phyloP scores from a whole-genome alignment of 1,139 yeast species.

The Yamadazyma sp. region DNA sequence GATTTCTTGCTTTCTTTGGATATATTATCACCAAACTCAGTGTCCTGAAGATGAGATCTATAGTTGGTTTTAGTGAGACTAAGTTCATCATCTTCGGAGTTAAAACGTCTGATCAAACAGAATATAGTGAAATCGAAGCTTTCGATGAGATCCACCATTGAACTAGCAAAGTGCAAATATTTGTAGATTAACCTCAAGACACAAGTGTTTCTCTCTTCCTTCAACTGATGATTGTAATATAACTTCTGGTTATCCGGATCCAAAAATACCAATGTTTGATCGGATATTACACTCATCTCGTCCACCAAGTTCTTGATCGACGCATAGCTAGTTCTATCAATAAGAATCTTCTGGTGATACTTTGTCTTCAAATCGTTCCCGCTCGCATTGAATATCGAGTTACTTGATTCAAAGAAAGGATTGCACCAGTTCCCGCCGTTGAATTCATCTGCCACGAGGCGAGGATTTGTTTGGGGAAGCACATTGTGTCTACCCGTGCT shows the following conservation, averaged over 20 bases:
- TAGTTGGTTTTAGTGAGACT: constrained; percentile 11
- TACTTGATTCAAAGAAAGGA: constrained; percentile 53
- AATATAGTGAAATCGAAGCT: constrained; percentile 65
- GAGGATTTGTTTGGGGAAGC: constrained; percentile 67
- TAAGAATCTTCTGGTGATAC: constrained; percentile 45
- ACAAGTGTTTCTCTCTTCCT: constrained; percentile 53
- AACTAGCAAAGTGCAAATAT: constrained; percentile 48
- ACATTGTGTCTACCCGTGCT: constrained; percentile 39
- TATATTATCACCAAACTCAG: constrained; percentile 1
- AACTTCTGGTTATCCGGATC: constrained; percentile 34
- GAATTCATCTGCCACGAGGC: constrained; percentile 61
- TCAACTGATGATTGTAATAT: constrained; percentile 34
- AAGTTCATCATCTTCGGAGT: constrained; percentile 23
- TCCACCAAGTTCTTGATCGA: constrained; percentile 33
- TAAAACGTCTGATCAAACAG: constrained; percentile 34
- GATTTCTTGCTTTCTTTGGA: constrained; percentile 1
- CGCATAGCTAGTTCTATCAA: constrained; percentile 50
- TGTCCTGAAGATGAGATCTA: constrained; percentile 1
- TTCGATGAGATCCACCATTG: constrained; percentile 54
- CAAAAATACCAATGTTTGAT: constrained; percentile 42
- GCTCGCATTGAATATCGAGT: constrained; percentile 41
- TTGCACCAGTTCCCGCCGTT: constrained; percentile 77
- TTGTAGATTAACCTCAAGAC: constrained; percentile 55
- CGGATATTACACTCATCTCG: constrained; percentile 38
- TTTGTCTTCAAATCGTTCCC: constrained; percentile 47